phyloP scores from a whole-genome alignment of 2,329 filamentous ascomycete species.

The Ramularia endophylla region DNA sequence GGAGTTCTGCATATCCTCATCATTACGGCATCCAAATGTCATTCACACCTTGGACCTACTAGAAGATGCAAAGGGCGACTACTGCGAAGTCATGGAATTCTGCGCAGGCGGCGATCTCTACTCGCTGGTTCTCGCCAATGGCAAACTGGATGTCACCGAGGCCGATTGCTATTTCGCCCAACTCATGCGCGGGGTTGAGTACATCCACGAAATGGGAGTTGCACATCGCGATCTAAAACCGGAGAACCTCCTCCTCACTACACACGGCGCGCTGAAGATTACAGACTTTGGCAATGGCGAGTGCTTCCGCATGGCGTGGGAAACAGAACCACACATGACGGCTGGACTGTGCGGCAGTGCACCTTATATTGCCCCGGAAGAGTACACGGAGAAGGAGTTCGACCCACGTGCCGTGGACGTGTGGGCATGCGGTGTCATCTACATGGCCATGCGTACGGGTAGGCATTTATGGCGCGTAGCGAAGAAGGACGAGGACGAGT shows the following conservation, averaged over 20 bases:
- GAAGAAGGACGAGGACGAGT: conserved; percentile 94
- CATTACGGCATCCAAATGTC: conserved; percentile 91
- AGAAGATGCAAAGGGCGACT: conserved; percentile 93
- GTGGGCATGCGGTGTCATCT: conserved; percentile 98
- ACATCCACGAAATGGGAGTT: conserved; percentile 99
- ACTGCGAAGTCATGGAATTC: conserved; percentile 99
- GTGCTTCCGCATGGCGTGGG: conserved; percentile 99
- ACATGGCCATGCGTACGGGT: conserved; percentile 99
- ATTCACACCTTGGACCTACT: conserved; percentile 95
- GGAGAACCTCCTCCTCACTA: conserved; percentile 90
- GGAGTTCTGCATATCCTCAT: conserved; percentile 98
- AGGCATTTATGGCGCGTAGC: conserved; percentile 96
- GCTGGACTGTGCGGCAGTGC: conserved; percentile 93
- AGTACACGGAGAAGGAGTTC: conserved; percentile 92
- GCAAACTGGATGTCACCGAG: conserved; percentile 85
- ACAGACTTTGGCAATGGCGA: conserved; percentile 99
- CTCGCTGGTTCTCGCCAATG: conserved; percentile 82
- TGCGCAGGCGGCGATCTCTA: conserved; percentile 96
- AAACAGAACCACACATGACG: conserved; percentile 97
- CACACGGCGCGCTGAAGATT: conserved; percentile 88
- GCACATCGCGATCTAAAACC: conserved; percentile 96
- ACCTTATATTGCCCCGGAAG: conserved; percentile 95
- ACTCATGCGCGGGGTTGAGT: conserved; percentile 97
- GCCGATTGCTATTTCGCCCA: conserved; percentile 99
- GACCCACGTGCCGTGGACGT: conserved; percentile 96